A percentile compares a stretch with the other conserved stretches of the same genome.
Evolutionary conservation across 148 eudicot genomes (phyloP).

Genomic region (Chenopodium album): DNA sequence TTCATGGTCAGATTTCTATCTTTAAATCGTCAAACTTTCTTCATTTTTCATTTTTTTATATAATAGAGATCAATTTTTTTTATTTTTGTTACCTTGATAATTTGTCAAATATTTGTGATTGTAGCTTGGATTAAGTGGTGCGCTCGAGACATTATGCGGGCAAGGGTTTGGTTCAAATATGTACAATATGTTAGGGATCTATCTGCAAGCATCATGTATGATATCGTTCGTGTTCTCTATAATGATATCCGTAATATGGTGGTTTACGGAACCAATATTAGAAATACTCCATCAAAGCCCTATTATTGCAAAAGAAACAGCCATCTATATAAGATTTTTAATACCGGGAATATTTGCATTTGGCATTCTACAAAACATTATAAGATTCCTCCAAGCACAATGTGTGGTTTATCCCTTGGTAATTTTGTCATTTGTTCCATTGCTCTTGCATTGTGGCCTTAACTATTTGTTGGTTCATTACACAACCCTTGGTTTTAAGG

Average conservation of each 20-base stretch:
- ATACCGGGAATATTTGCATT: conserved; percentile 27
- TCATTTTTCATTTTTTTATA: no score
- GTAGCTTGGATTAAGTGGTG: conserved; percentile 57
- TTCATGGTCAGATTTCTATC: conserved; percentile 50
- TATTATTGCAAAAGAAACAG: conserved; percentile 46
- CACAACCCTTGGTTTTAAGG: not conserved
- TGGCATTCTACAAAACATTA: not conserved
- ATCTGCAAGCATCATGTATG: conserved; percentile 80
- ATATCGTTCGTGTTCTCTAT: conserved; percentile 55
- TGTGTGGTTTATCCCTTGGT: not conserved
- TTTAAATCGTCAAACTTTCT: not conserved
- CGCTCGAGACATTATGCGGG: conserved; percentile 86
- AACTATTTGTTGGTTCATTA: not conserved
- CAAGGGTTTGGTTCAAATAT: conserved; percentile 80
- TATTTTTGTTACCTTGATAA: no score
- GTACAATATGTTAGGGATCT: conserved; percentile 65
- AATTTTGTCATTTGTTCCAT: not conserved
- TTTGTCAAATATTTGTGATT: not conserved
- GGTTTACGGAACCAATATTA: conserved; percentile 58
- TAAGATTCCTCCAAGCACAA: not conserved
- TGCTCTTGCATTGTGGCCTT: not conserved
- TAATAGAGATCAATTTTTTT: no score
- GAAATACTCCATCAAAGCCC: conserved; percentile 61
- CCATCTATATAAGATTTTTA: conserved; percentile 54
- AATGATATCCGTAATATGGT: conserved; percentile 66